Conservation (phyloP, 371 early-diverging fungal genomes). For the Funneliformis caledonium region DNA sequence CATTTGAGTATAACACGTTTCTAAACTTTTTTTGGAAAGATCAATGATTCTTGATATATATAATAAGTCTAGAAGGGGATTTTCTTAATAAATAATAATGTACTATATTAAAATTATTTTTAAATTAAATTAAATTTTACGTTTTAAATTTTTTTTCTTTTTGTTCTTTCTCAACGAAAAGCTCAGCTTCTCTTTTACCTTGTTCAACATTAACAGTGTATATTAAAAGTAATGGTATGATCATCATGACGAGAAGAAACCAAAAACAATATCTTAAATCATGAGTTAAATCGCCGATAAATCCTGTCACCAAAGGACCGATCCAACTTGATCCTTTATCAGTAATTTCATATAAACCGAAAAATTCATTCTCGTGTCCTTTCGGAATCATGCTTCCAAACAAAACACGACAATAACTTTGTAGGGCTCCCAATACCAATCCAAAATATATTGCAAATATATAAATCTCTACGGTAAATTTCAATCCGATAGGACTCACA, state of each 20-base stretch:
- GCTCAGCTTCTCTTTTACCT: slow-evolving; percentile 54
- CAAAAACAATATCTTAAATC: slow-evolving; percentile 49
- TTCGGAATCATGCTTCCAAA: slow-evolving; percentile 53
- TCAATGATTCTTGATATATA: no score
- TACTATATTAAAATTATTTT: no score
- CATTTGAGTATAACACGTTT: no score
- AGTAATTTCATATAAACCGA: slow-evolving; percentile 61
- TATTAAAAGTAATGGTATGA: slow-evolving; percentile 51
- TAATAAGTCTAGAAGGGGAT: no score
- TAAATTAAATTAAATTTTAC: neutral
- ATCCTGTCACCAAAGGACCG: slow-evolving; percentile 64
- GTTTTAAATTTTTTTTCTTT: slow-evolving; percentile 21
- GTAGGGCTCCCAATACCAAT: slow-evolving; percentile 58
- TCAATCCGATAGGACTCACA: slow-evolving; percentile 53
- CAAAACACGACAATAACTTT: slow-evolving; percentile 55
- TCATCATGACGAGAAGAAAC: slow-evolving; percentile 54
- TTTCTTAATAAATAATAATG: no score
- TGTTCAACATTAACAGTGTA: slow-evolving; percentile 52
- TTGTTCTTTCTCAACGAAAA: slow-evolving; percentile 44
- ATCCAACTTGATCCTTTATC: slow-evolving; percentile 65
- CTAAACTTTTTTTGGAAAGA: no score
- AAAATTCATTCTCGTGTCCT: slow-evolving; percentile 61
- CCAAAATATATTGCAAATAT: slow-evolving; percentile 56
- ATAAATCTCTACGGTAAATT: slow-evolving; percentile 52
- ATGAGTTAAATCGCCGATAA: slow-evolving; percentile 51